Evolutionary conservation across 257 asterid genomes (phyloP).

Genomic region (Ilex aquifolium): DNA sequence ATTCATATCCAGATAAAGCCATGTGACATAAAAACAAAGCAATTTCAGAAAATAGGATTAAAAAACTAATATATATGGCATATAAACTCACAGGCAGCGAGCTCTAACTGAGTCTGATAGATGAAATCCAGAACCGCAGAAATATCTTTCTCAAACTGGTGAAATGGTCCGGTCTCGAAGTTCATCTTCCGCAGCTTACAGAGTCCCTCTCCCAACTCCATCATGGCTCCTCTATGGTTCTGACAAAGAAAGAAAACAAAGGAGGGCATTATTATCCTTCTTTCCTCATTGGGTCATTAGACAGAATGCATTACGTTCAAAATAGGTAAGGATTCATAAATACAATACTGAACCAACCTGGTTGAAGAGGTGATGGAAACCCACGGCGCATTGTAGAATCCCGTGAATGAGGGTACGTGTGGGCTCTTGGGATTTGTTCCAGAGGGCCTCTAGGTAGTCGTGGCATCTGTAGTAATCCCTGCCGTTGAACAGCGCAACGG

Average conservation of each 20-base stretch:
- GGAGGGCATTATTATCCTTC: not conserved
- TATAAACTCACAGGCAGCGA: conserved; percentile 70
- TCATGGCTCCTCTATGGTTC: conserved; percentile 94
- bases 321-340: not conserved
- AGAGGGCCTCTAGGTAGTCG: conserved; percentile 66
- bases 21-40: no score
- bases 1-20: no score
- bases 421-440: conserved; percentile 66
- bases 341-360: conserved; percentile 25
- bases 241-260: conserved; percentile 8
- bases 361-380: conserved; percentile 84
- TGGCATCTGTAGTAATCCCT: conserved; percentile 81
- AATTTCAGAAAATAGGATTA: no score
- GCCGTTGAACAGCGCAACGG: conserved; percentile 57
- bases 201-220: conserved; percentile 88
- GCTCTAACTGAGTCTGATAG: conserved; percentile 68
- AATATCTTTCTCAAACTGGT: conserved; percentile 60
- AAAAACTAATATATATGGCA: no score
- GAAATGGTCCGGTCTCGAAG: conserved; percentile 69
- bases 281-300: not conserved
- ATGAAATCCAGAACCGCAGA: conserved; percentile 68
- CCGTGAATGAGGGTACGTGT: conserved; percentile 61
- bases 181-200: conserved; percentile 79
- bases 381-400: conserved; percentile 74
- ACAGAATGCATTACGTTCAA: not conserved